A percentile compares a stretch with the other conserved stretches of the same genome.
phyloP scores from a whole-genome alignment of 768 basidiomycete genomes.

The Rubroboletus pulcherrimus region DNA sequence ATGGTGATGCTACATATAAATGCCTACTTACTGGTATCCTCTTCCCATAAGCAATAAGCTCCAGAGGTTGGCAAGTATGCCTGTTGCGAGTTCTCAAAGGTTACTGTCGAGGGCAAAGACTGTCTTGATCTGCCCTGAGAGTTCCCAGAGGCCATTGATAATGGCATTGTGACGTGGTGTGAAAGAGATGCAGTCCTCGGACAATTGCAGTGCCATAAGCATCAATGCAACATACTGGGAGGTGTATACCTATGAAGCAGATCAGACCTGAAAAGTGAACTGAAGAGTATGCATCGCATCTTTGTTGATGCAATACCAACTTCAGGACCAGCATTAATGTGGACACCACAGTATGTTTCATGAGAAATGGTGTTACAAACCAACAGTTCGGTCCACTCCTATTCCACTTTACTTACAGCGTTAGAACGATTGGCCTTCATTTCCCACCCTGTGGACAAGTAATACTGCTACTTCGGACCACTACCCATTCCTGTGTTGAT shows the following conservation, averaged over 20 bases:
- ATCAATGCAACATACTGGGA: constrained; percentile 97
- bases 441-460: too few relatives aligned
- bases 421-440: too few relatives aligned
- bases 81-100: constrained; percentile 83
- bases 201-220: constrained; percentile 98
- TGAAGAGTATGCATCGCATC: constrained; percentile 34
- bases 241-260: constrained; percentile 74
- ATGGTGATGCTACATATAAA: too few relatives aligned
- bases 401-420: too few relatives aligned
- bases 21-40: constrained; percentile 81
- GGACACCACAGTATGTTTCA: constrained; percentile 98
- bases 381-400: too few relatives aligned
- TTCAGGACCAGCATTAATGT: constrained; percentile 98
- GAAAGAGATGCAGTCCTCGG: constrained; percentile 94
- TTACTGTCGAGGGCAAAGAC: constrained; percentile 81
- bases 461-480: too few relatives aligned
- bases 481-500: too few relatives aligned
- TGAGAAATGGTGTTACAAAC: constrained; percentile 97
- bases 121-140: constrained; percentile 84
- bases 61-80: constrained; percentile 71
- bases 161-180: constrained; percentile 87
- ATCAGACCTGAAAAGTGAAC: neutral
- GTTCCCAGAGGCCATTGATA: constrained; percentile 87
- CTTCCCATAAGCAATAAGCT: constrained; percentile 95
- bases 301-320: constrained; percentile 99